Percentiles rank a stretch among this genome's conserved stretches.
phyloP scores from a whole-genome alignment of 164 flowering plant genomes.

The Sextonia rubra region DNA sequence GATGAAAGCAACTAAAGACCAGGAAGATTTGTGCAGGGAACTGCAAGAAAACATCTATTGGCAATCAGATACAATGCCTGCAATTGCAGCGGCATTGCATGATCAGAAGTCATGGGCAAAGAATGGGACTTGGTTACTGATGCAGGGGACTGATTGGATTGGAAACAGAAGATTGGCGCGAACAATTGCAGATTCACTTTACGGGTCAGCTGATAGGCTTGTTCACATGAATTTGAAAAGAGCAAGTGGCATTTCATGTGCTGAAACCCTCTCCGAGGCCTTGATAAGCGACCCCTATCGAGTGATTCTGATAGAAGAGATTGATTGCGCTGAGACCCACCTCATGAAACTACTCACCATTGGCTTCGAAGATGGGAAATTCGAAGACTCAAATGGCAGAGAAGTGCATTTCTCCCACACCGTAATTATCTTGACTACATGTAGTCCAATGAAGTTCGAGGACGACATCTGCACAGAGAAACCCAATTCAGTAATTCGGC shows the following conservation, averaged over 20 bases:
- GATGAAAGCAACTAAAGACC: slow-evolving; percentile 10
- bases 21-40: slow-evolving; percentile 22
- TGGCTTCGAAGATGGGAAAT: slow-evolving; percentile 28
- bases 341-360: slow-evolving; percentile 41
- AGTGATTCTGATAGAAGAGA: slow-evolving; percentile 54
- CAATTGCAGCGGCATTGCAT: slow-evolving; percentile 45
- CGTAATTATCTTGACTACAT: slow-evolving; percentile 39
- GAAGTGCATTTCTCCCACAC: slow-evolving; percentile 16
- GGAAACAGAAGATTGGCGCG: slow-evolving; percentile 65
- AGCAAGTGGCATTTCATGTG: slow-evolving; percentile 13
- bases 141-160: slow-evolving; percentile 54
- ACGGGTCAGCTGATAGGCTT: slow-evolving; percentile 47
- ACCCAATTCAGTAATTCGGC: slow-evolving; percentile 28
- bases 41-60: slow-evolving; percentile 67
- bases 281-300: slow-evolving; percentile 30
- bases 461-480: slow-evolving; percentile 5
- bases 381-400: slow-evolving; percentile 18
- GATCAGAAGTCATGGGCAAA: slow-evolving; percentile 18
- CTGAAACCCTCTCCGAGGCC: slow-evolving; percentile 30
- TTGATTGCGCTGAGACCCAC: slow-evolving; percentile 44
- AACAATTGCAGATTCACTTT: slow-evolving; percentile 44
- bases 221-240: slow-evolving; percentile 43
- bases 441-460: slow-evolving; percentile 8
- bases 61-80: slow-evolving; percentile 45
- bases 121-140: slow-evolving; percentile 45